Evolutionary conservation across 495 filamentous ascomycete species (phyloP), one percentile per base, ranked within the genome.

Genomic region (Xylaria palmicola): DNA sequence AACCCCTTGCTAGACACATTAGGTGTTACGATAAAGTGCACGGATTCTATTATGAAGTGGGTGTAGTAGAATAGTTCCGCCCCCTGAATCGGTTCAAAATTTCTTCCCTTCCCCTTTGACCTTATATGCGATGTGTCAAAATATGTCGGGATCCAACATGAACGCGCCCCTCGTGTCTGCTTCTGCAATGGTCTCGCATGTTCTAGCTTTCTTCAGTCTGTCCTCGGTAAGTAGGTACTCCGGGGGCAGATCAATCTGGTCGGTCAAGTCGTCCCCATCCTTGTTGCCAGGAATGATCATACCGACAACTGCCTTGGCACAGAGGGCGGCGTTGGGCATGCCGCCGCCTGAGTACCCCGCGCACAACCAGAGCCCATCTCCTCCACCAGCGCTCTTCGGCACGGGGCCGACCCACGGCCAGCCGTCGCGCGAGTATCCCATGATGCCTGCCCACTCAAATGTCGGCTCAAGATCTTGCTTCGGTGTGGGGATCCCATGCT

Each of bases 381-480:
- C 65, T 62, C 78, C 65, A 30, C 70, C 74, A 13, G 78, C 60
- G 6, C 73, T 72, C 17, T 76, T 69, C 0, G 79, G 83, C 32
- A 86, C 84, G 24, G 70, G 72, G 0, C 85, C 85, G 13, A 89
- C 89, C 86, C 80, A 93, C 0, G 91, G 88, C 22, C 82, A 72
- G 0, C 81, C 76, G 67, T 93, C 91, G 0, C 85, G 72, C 24
- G 79, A 85, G 70, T 87, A 93, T 0, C 86, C 90, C 90, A 92
- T 94, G 55, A 90, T 88, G 0, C 91, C 91, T 0, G 86, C 88
- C 91, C 91, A 96, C 66, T 90, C 81, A 60, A 77, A 77, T 30
- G 79, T 79, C 0, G 88, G 83, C 13, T 74, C 51, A 24, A 89
- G 72, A 66, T 84, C 82, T 30, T 72, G 57, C 32, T 70, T 62